Conservation (phyloP, 495 filamentous ascomycete species). For the Lineolata rhizophorae region DNA sequence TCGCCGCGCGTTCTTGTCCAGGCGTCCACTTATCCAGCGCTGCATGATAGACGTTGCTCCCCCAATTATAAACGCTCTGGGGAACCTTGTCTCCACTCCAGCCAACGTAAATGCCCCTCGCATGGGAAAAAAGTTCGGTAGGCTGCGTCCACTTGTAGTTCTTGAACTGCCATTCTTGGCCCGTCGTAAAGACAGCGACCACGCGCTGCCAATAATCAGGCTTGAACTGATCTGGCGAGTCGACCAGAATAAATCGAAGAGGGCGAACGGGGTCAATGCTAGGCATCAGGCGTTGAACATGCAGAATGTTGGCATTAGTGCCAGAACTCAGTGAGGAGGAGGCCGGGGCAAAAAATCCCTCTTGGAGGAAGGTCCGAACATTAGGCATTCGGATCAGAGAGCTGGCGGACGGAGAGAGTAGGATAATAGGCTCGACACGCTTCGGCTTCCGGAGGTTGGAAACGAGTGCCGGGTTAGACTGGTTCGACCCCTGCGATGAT, state of each 20-base stretch:
- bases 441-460: slow-evolving; percentile 23
- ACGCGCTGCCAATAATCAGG: slow-evolving; percentile 95
- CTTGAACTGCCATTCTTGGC: slow-evolving; percentile 97
- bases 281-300: slow-evolving; percentile 60
- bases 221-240: slow-evolving; percentile 81
- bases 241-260: slow-evolving; percentile 85
- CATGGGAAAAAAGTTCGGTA: slow-evolving; percentile 69
- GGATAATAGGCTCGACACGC: slow-evolving; percentile 79
- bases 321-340: slow-evolving; percentile 39
- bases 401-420: slow-evolving; percentile 93
- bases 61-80: slow-evolving; percentile 56
- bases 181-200: slow-evolving; percentile 93
- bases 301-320: slow-evolving; percentile 50
- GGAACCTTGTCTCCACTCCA: slow-evolving; percentile 75
- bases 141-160: slow-evolving; percentile 90
- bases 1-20: not conserved
- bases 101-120: slow-evolving; percentile 71
- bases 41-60: slow-evolving; percentile 53
- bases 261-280: slow-evolving; percentile 47
- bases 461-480: slow-evolving; percentile 15
- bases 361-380: slow-evolving; percentile 84
- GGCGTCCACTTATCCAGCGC: slow-evolving; percentile 56
- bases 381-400: slow-evolving; percentile 95
- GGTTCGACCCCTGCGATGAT: slow-evolving; percentile 13
- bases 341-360: slow-evolving; percentile 58